Evolutionary conservation across 257 asterid species (phyloP), one percentile per base, ranked within the genome.

Genomic region (Petunia axillaris): DNA sequence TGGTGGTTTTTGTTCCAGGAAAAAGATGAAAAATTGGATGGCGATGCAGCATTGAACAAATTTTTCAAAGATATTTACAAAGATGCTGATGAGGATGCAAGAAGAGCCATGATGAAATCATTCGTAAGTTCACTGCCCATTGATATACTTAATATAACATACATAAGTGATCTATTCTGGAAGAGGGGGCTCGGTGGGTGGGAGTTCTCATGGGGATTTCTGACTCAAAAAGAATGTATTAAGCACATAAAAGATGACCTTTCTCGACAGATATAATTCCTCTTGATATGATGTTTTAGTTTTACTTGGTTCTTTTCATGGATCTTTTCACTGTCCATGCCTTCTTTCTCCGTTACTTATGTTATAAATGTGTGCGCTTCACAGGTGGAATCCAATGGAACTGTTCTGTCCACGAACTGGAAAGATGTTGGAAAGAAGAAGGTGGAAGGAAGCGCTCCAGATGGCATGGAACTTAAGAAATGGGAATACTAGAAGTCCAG

Each of bases 101-200:
- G 90, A 84, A 87, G 99, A 87, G 99, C 99, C 79, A 96, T 94
- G 98, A 90, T 88, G 95, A 96, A 96, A 89, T 96, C 98, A 53
- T 96, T 90, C 71, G 99, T 96, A 89, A 88, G 99, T 53, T 82
- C 74, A 4, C 39, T 66, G 13, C 40, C 55, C 52, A 8, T 7
- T n/a, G 54, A 40, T 46, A n/a, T 65, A 39, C 4, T 0, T 15
- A 67, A 41, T 7, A 54, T 15, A n/a, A 25, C 25, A 25, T 67
- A 1, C 2, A 40, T 66, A 15, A 1, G 54, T 0, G 65, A 53
- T 39, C 43, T 67, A 67, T 43, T 67, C 37, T 67, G 46, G 75
- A 15, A 67, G 43, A 40, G 38, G 54, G 75, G 15, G 0, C 74
- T 64, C 48, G 2, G 71, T n/a, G n/a, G n/a, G n/a, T n/a, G n/a